Base-by-base conservation (phyloP, 805 yeast species). In the Candida taoyuanica region DNA sequence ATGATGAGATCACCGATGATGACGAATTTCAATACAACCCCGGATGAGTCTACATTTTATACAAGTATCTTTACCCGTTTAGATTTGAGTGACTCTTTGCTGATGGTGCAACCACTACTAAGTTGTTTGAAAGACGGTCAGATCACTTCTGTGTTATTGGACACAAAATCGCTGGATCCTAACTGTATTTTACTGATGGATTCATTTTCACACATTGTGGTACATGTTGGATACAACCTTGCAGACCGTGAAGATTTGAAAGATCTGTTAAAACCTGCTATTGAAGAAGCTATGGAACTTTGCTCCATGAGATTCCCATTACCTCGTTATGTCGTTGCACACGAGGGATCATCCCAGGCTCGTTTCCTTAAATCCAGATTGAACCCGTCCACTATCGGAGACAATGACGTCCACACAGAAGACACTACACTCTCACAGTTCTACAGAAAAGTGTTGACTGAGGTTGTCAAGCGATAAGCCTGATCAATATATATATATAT, bases 301-400 rank as follows among this genome's bases (percentile, higher is more conserved):
- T 74, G 91, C 51, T 76, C 82, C 17, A 95, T 87, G 54, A 76
- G 98, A 57, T 89, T 85, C 77, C 98, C 98, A 50, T 71, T 93
- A 56, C 98, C 98, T 32, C 77, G 98, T 62, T 91, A 87, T 56
- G 86, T 91, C 48, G 91, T 87, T 51, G 86, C 96, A 41, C 96
- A 89, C 59, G 96, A 89, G 52, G 97, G 97, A 48, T 95, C 95
- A 40, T 87, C 96, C 15, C 98, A 91, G 66, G 96, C 96, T 5
- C 78, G 98, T 62, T 91, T 93, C 71, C 71, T 91, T 63, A 78
- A 85, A 62, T 84, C 96, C 19, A 88, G 87, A 63, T 76, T 93
- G 60, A 93, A 91, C 63, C 98, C 38, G 11, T 35, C 98, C 13
- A 24, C 16, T 15, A 28, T 30, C 15, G 33, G 24, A 18, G 45